Base-by-base conservation (phyloP, 345 rosid genomes). In the Boechera retrofracta region DNA sequence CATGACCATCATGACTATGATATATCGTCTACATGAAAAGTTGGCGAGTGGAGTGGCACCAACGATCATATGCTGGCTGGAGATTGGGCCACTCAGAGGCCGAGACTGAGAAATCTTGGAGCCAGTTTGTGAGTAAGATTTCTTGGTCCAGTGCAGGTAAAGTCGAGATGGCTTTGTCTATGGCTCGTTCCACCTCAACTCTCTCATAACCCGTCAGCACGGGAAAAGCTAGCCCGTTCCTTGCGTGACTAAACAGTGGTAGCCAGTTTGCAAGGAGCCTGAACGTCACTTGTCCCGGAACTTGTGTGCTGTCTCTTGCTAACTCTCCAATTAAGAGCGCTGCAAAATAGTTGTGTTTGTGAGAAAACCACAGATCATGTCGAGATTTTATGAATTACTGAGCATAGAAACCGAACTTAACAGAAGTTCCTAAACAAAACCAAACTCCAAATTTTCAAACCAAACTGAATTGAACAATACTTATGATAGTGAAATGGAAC, bases 31-130 rank as follows among this genome's bases (percentile, higher is more conserved):
- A 80, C 49, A 75, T 57, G 68, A 82, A 69, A 39, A 83, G 80
- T 29, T 81, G 69, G 67, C 96, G 92, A 64, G 89, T 85, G n/a
- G 69, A 77, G 35, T 77, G 84, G 79, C 92, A 92, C 96, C 96
- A 92, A 12, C 90, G 91, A 47, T 92, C 88, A 32, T 87, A 87
- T 26, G 88, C 65, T 9, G 26, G 64, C 39, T 84, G 85, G 35
- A 90, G 94, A 79, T 92, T 84, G 0, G 96, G 96, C 94, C 98
- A 92, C 48, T 90, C 91, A 5, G 96, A 87, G 64, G 87, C 63
- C 1, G 87, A 81, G 10, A 83, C 59, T 2, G 88, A 76, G 64
- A 80, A 90, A 68, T 90, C 92, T 72, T 88, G 92, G 7, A 92
- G 82, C 92, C 96, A 90, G 39, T 82, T 87, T 13, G 86, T 82